Evolutionary conservation across 148 eudicot species (phyloP), one percentile per base, ranked within the genome.

Genomic region (Vaccinium macrocarpon): DNA sequence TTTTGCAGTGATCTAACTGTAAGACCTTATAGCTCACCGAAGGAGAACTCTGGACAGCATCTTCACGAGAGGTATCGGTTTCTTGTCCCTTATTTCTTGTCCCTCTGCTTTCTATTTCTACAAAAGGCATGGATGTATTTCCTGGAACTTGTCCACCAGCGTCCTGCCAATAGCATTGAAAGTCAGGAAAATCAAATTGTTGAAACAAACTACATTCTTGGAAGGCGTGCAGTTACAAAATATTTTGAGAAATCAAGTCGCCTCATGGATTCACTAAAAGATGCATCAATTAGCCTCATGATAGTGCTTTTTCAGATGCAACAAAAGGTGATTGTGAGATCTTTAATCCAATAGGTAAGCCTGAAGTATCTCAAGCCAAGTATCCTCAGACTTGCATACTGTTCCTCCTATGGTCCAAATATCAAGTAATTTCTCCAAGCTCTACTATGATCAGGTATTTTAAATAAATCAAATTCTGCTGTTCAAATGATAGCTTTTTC

Each of bases 121-220:
- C 75, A 61, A 83, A 55, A 79, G 81, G 70, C 79, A 46, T 52
- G 29, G 87, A 48, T 52, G 83, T 81, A 64, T 82, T 87, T 11
- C 62, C 15, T 52, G 85, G 48, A 78, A 82, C 86, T 91, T 88
- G 90, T 86, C 84, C 62, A 64, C 86, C 81, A 79, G 52, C 72
- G 23, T 80, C 90, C 94, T 89, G 78, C 82, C 87, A 86, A 86
- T 85, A 23, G 53, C 73, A 77, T 72, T 79, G 75, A 82, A 61
- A 81, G 49, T 61, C 52, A 66, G 46, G 27, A 27, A 23, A 62
- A 42, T 6, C n/a, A 46, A 23, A 19, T 80, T 79, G 38, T 42
- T 32, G 32, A 68, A 18, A 49, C 38, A 59, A 68, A 75, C 64
- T 8, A n/a, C 57, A 75, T 27, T 2, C 48, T 19, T 2, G n/a